These are phyloP conservation scores for Termitomyces sp. DNA, from an alignment of 1,284 basidiomycete species.

Conservation along the genomic window DNA sequence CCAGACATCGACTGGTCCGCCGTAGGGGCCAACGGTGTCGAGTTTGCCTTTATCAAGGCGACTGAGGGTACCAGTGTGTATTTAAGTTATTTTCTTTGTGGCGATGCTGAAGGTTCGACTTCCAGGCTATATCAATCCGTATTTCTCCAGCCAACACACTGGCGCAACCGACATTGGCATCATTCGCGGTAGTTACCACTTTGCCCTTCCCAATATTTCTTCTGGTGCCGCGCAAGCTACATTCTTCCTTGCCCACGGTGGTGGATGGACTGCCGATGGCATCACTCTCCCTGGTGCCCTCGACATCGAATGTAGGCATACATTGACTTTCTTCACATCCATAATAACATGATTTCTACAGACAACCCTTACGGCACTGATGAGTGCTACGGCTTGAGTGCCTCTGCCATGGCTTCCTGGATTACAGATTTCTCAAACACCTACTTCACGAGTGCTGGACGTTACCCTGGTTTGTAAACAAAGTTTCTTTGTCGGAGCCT, in stretches of 20 bases:
- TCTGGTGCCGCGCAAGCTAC: slow-evolving; percentile 55
- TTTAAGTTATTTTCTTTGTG: background rate
- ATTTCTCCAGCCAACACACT: slow-evolving; percentile 46
- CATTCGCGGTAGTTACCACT: slow-evolving; percentile 59
- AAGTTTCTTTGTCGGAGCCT: background rate
- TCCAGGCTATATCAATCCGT: slow-evolving; percentile 32
- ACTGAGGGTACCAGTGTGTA: slow-evolving; percentile 50
- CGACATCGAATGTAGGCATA: slow-evolving; percentile 51
- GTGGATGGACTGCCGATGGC: slow-evolving; percentile 53
- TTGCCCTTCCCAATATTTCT: slow-evolving; percentile 47
- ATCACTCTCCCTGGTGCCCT: slow-evolving; percentile 62
- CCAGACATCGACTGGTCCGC: slow-evolving; percentile 44
- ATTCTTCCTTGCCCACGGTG: slow-evolving; percentile 59
- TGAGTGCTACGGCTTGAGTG: slow-evolving; percentile 58
- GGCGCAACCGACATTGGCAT: slow-evolving; percentile 52
- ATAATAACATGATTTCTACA: slow-evolving; percentile 15
- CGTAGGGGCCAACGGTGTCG: slow-evolving; percentile 50
- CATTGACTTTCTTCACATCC: background rate
- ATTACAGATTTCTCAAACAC: slow-evolving; percentile 58
- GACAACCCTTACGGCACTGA: slow-evolving; percentile 45
- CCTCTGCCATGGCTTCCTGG: slow-evolving; percentile 57
- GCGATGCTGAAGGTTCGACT: background rate
- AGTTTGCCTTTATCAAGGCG: slow-evolving; percentile 67
- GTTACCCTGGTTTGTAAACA: slow-evolving; percentile 20
- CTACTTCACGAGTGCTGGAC: slow-evolving; percentile 46